A percentile compares a stretch with the other conserved stretches of the same genome.
These are phyloP conservation scores for Coprinopsis marcescibilis DNA, from an alignment of 768 basidiomycete genomes.

Conservation along the genomic window DNA sequence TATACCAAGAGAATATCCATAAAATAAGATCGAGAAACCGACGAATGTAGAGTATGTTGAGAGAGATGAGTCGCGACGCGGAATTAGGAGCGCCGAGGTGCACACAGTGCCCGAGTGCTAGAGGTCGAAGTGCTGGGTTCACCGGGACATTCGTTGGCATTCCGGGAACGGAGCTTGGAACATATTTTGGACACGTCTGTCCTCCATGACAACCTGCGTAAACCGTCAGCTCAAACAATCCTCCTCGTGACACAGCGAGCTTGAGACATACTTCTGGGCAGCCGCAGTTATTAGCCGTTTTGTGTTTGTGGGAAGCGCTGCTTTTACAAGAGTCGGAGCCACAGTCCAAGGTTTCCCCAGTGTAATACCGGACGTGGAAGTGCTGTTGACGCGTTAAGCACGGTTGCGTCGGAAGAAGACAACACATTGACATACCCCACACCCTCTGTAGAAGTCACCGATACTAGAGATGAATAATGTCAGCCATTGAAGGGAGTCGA, in stretches of 20 bases:
- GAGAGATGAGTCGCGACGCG: not conserved
- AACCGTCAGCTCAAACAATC: conserved; percentile 3
- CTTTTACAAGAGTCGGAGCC: conserved; percentile 31
- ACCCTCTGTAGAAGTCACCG: conserved; percentile 46
- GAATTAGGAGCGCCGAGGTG: no score
- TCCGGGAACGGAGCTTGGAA: conserved; percentile 39
- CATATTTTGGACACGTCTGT: conserved; percentile 40
- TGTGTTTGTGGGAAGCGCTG: conserved; percentile 38
- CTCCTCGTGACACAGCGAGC: not conserved
- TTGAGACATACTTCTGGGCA: conserved; percentile 32
- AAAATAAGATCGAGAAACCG: not conserved
- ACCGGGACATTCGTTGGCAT: conserved; percentile 34
- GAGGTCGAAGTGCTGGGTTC: conserved; percentile 9
- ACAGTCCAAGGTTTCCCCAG: conserved; percentile 39
- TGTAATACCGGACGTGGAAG: conserved; percentile 45
- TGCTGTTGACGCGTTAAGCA: conserved; percentile 26
- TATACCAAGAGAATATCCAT: not conserved
- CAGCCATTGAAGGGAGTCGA: not conserved
- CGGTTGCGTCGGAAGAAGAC: not conserved
- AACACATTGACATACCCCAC: conserved; percentile 31
- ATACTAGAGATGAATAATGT: conserved; percentile 25
- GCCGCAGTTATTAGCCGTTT: conserved; percentile 34
- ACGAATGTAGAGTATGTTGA: not conserved
- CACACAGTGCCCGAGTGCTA: no score
- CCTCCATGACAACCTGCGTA: conserved; percentile 34